Conservation (phyloP, 2,329 filamentous ascomycete genomes). For the Sarocladium strictum region DNA sequence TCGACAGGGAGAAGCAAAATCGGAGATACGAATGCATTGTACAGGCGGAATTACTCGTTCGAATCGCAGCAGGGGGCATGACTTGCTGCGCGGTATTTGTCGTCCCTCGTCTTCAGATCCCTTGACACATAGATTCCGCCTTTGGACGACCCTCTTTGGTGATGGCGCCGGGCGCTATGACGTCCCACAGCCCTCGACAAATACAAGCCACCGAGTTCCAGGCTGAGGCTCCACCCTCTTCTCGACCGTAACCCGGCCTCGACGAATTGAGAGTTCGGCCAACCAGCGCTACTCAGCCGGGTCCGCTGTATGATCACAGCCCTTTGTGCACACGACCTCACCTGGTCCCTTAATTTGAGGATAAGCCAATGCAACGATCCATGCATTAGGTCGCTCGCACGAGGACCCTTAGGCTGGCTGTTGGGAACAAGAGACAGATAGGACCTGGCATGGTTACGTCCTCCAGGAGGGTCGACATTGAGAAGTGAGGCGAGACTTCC, state of each 20-base stretch:
- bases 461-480: not conserved
- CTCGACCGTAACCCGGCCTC: not conserved
- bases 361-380: too few species aligned
- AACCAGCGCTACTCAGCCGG: slow-evolving; percentile 3
- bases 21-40: not conserved
- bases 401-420: not conserved
- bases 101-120: not conserved
- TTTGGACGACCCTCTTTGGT: not conserved
- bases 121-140: slow-evolving; percentile 8
- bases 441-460: not conserved
- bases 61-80: not conserved
- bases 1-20: not conserved
- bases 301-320: not conserved
- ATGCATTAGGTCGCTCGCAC: too few species aligned
- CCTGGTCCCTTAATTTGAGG: slow-evolving; percentile 3
- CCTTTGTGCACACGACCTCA: not conserved
- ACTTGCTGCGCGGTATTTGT: slow-evolving; percentile 5
- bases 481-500: not conserved
- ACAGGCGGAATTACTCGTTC: not conserved
- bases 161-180: slow-evolving; percentile 8
- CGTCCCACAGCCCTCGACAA: slow-evolving; percentile 1
- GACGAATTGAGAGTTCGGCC: not conserved
- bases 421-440: not conserved
- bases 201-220: not conserved
- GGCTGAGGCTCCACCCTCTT: not conserved